Percentiles rank a stretch among this genome's conserved stretches.
Conservation (phyloP, 163 green algal genomes). For the Chloromonas sp. region DNA sequence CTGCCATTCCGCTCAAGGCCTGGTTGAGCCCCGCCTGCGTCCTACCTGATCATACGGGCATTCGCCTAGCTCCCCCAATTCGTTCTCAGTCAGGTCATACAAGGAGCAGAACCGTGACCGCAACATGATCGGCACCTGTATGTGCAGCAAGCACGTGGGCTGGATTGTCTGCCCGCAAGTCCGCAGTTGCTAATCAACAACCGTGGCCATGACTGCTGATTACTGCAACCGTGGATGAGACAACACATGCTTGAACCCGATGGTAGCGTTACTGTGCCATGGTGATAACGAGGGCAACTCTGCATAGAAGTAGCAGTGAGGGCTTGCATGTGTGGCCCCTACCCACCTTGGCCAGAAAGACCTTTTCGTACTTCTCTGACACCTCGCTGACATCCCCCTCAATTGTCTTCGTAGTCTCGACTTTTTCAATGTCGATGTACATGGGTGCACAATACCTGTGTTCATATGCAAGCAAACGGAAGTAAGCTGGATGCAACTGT, state of each 20-base stretch:
- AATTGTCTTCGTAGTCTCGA: constrained; percentile 45
- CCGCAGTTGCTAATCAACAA: not conserved
- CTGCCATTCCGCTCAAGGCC: too few species aligned
- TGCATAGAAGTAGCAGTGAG: too few species aligned
- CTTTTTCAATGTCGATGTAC: constrained; percentile 80
- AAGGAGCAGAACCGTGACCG: constrained; percentile 89
- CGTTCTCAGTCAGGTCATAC: constrained; percentile 59
- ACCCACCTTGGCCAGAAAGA: constrained; percentile 80
- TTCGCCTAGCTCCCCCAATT: constrained; percentile 88
- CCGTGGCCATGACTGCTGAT: too few species aligned
- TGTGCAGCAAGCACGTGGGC: not conserved
- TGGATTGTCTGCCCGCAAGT: too few species aligned
- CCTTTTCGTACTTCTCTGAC: constrained; percentile 57
- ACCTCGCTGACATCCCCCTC: constrained; percentile 42
- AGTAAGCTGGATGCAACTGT: not conserved
- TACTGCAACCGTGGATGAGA: too few species aligned
- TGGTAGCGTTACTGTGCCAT: too few species aligned
- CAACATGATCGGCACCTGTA: constrained; percentile 98
- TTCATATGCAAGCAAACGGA: not conserved
- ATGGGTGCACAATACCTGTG: constrained; percentile 88
- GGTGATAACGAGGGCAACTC: too few species aligned
- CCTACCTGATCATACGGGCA: constrained; percentile 89
- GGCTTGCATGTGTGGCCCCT: too few species aligned
- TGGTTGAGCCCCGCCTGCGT: not conserved
- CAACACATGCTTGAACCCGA: too few species aligned